Evolutionary conservation across 2,329 filamentous ascomycete genomes (phyloP).

Genomic region (Microcyclospora tardicrescens): DNA sequence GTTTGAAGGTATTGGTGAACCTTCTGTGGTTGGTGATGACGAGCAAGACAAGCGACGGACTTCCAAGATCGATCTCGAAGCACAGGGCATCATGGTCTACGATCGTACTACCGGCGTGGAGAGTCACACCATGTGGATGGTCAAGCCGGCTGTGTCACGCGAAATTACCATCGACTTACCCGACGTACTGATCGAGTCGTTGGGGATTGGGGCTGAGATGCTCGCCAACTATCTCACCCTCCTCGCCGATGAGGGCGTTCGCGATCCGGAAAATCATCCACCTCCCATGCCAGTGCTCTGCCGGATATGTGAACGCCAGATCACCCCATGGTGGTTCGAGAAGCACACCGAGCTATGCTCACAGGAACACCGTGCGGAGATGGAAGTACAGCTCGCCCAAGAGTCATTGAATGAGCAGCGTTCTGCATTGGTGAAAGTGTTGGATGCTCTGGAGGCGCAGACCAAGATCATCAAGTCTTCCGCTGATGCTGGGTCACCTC

Average conservation of each 20-base stretch:
- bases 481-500: conserved; percentile 30
- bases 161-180: conserved; percentile 96
- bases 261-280: conserved; percentile 61
- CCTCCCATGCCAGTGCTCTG: conserved; percentile 79
- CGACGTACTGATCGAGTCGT: conserved; percentile 73
- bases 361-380: conserved; percentile 90
- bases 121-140: conserved; percentile 99
- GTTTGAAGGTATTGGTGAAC: background rate
- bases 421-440: conserved; percentile 84
- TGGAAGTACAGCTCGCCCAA: conserved; percentile 94
- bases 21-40: background rate
- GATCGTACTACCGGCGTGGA: conserved; percentile 74
- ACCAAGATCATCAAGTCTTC: conserved; percentile 44
- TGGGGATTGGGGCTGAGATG: conserved; percentile 89
- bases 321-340: conserved; percentile 98
- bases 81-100: conserved; percentile 96
- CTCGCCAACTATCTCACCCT: conserved; percentile 85
- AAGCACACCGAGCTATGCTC: conserved; percentile 95
- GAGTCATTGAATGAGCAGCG: conserved; percentile 86
- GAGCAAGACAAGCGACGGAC: background rate
- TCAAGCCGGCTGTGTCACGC: conserved; percentile 76
- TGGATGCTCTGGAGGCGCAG: conserved; percentile 79
- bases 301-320: conserved; percentile 93
- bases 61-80: conserved; percentile 67
- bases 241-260: conserved; percentile 69